Base-by-base conservation (phyloP, 164 flowering plant species). In the Vitis rotundifolia region DNA sequence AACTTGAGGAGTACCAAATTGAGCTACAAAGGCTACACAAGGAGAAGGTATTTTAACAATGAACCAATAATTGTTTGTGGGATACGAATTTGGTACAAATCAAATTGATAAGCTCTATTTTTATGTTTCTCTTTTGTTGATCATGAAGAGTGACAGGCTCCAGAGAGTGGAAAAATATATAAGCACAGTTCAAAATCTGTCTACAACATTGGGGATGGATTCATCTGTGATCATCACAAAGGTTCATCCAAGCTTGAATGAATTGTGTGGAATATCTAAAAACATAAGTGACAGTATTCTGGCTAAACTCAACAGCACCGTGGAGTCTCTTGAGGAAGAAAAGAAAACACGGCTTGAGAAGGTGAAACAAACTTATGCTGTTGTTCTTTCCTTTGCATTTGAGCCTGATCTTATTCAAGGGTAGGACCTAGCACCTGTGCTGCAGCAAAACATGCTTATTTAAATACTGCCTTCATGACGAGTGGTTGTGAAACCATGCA, bases 221-320 rank as follows among this genome's bases (percentile, higher is more conserved):
- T 82, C 93, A 52, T 87, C 93, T 44, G 68, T 73, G 76, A 84
- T 84, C 74, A 86, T 94, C 72, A 83, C 87, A 59, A 81, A 86
- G 71, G 91, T 94, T 68, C 97, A 94, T 55, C 97, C 97, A 65
- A 94, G 94, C 80, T 81, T 92, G 81, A 87, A 87, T 71, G 91
- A 82, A 26, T 71, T 87, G 58, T 77, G 82, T 71, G 88, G 86
- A 49, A 79, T 84, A 71, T 80, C 92, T 5, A 91, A 86, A 68
- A 89, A 92, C 74, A 92, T 92, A 68, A 91, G 97, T 63, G 93
- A 94, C 63, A 64, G 64, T 49, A 86, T 91, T 50, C 76, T 94
- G 78, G 86, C 68, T 11, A 84, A 85, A 71, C 97, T 94, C 50
- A 77, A 83, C 65, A 82, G 75, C 76, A 89, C 91, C 1, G 88